Conservation (phyloP, 2,329 filamentous ascomycete species). For the Penicillium digitatum region DNA sequence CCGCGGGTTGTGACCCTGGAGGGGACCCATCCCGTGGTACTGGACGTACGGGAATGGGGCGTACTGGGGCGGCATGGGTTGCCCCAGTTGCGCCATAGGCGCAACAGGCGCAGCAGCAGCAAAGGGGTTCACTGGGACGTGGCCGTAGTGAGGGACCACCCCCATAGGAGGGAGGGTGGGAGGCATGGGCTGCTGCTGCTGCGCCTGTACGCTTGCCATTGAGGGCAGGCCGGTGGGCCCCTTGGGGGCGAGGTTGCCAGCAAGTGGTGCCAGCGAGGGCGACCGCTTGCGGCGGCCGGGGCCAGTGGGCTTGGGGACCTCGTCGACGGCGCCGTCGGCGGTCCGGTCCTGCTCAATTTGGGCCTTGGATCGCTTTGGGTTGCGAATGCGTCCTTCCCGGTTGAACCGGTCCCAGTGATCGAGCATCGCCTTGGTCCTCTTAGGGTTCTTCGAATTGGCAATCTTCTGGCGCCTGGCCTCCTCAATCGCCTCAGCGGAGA, state of each 20-base stretch:
- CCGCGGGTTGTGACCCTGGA: constrained; percentile 7
- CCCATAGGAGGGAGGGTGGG: constrained; percentile 19
- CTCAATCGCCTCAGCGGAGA: constrained; percentile 28
- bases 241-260: constrained; percentile 22
- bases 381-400: constrained; percentile 41
- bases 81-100: constrained; percentile 12
- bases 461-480: constrained; percentile 39
- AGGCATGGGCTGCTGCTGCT: constrained; percentile 15
- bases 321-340: constrained; percentile 27
- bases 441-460: constrained; percentile 43
- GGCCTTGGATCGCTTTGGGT: constrained; percentile 44
- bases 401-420: constrained; percentile 46
- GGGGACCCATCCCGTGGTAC: constrained; percentile 21
- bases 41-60: constrained; percentile 28
- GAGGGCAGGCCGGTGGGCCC: constrained; percentile 15
- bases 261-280: constrained; percentile 20
- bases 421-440: constrained; percentile 45
- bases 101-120: constrained; percentile 12
- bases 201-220: constrained; percentile 15
- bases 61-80: constrained; percentile 24
- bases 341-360: constrained; percentile 43
- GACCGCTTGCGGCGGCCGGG: constrained; percentile 27
- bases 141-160: constrained; percentile 16
- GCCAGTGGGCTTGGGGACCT: constrained; percentile 20
- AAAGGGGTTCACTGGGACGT: constrained; percentile 12